Evolutionary conservation across 768 basidiomycete genomes (phyloP), one percentile per base, ranked within the genome.

Genomic region (Leccinum arenicola): DNA sequence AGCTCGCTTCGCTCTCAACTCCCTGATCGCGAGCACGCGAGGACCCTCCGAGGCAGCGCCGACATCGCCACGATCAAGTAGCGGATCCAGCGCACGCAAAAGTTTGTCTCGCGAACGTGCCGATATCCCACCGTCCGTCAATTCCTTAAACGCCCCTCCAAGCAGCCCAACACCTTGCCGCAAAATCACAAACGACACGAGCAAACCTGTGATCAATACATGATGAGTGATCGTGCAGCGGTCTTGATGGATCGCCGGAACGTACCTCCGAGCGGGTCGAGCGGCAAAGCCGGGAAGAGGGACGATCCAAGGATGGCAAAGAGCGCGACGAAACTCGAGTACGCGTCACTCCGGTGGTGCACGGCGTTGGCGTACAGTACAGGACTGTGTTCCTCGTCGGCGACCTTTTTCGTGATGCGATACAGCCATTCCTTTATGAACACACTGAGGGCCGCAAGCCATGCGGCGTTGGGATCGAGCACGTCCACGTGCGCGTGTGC

Each of bases 301-400:
- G 91, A 91, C 10, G 88, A 92, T 12, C 95, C 94, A 8, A 98
- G 75, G 68, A 99, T 99, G 15, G 96, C 95, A 50, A 89, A 82
- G 56, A 98, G 83, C 11, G 95, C 94, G 55, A 99, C 93, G 52
- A 89, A 65, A 66, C 94, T 95, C 3, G 94, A 95, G 68, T 95
- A 93, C 6, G 93, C 94, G 72, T 99, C 97, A 63, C 92, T 95
- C n/a, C 97, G 84, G 75, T 99, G 97, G 72, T 98, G 96, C 57
- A 95, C 82, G 6, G 96, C 97, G 71, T 98, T 99, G n/a, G 97
- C 97, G 19, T 88, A 78, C 54, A 99, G 75, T 1, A 99, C 97
- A 4, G 93, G 91, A 67, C 90, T 93, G 66, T 87, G 86, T 73
- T 98, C 95, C 66, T 93, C 85, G 58, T 92, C 86, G 11, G 96